phyloP scores from a whole-genome alignment of 305 asterid genomes.

The Stenogyne calaminthoides region DNA sequence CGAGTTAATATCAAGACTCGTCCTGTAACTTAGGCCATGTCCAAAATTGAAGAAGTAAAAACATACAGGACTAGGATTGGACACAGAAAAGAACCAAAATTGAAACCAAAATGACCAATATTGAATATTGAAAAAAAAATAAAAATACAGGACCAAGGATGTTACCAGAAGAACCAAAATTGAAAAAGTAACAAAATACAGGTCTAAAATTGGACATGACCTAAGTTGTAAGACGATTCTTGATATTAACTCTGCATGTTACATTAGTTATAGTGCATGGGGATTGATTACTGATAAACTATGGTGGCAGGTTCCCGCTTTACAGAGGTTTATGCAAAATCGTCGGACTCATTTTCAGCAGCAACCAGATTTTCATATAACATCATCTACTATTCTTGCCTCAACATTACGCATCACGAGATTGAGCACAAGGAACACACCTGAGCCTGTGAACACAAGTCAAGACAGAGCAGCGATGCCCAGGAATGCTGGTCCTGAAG shows the following conservation, averaged over 20 bases:
- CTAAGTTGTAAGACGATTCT: too few relatives aligned
- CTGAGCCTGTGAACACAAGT: slow-evolving; percentile 54
- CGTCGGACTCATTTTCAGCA: slow-evolving; percentile 86
- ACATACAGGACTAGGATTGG: too few relatives aligned
- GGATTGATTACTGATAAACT: slow-evolving; percentile 19
- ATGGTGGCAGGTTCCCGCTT: slow-evolving; percentile 82
- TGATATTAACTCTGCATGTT: neutral
- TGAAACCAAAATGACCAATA: too few relatives aligned
- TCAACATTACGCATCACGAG: slow-evolving; percentile 93
- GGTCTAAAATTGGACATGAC: too few relatives aligned
- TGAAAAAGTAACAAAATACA: too few relatives aligned
- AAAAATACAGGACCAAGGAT: too few relatives aligned
- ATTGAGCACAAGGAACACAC: slow-evolving; percentile 67
- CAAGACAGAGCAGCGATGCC: slow-evolving; percentile 46
- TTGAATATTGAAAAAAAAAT: too few relatives aligned
- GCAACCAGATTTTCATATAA: slow-evolving; percentile 92
- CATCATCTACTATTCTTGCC: slow-evolving; percentile 93
- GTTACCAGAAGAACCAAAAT: too few relatives aligned
- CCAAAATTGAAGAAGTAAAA: too few relatives aligned
- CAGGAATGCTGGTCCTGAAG: slow-evolving; percentile 50
- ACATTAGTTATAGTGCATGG: neutral
- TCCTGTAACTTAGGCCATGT: too few relatives aligned
- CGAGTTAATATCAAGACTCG: too few relatives aligned
- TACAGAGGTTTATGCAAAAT: slow-evolving; percentile 93
- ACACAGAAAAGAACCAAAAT: too few relatives aligned